Base-by-base conservation (phyloP, 179 eudicot genomes). In the Camellia oleifera region DNA sequence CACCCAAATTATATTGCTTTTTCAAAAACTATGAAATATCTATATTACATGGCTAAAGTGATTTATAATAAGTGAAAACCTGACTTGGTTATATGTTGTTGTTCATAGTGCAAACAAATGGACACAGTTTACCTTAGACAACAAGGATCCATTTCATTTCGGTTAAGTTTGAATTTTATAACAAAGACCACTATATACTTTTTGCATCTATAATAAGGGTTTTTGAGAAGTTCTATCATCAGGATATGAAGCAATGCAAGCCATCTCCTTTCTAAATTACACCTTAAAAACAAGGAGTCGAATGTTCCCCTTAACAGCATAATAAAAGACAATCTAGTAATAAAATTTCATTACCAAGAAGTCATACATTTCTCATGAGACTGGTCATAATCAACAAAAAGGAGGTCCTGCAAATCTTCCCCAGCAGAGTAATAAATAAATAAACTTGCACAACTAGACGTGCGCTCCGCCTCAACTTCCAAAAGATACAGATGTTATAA, bases 171-270 rank as follows among this genome's bases (percentile, higher is more conserved):
- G 32, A 26, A 26, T 26, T 26, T 26, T 26, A 26, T 26, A 57
- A 74, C 65, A 74, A 56, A 57, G 23, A 53, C 60, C 72, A 68
- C 46, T 42, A 68, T 2, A 42, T 42, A 44, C 18, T 23, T 18
- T 71, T 50, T 71, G 57, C n/a, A 50, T 44, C 7, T 56, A 10
- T 8, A 42, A 7, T 14, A 69, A 74, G 65, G 11, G 10, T 74
- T 74, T 57, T 15, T 17, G 7, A 45, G 10, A 56, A 73, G 14
- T 14, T 57, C n/a, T 32, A 73, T 26, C 2, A 56, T 40, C 65
- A 42, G 23, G 20, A 4, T 5, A 40, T 74, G 66, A 62, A 76
- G 70, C 56, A 44, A 20, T 63, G 78, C 70, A 62, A 76, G 45
- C 54, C 52, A 62, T 62, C 69, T 18, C 69, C 54, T 76, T 12